phyloP scores from a whole-genome alignment of 2,329 filamentous ascomycete genomes.

The Phyllosticta citriasiana region DNA sequence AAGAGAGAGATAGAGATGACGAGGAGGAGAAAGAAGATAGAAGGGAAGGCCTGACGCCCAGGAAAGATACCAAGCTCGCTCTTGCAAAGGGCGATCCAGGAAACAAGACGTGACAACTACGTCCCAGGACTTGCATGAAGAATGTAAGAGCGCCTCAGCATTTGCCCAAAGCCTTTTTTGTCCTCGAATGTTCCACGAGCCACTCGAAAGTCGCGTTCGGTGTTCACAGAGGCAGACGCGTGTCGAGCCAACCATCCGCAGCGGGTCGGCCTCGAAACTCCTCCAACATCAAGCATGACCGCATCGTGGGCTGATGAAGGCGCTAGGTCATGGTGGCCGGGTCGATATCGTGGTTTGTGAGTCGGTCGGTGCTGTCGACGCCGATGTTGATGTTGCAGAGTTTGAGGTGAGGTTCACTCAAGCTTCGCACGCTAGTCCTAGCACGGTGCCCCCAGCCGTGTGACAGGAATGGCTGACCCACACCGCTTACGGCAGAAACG shows the following conservation, averaged over 20 bases:
- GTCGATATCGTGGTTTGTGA: too few species aligned
- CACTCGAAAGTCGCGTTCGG: not conserved
- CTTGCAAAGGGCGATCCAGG: not conserved
- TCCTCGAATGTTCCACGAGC: not conserved
- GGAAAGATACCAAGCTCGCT: not conserved
- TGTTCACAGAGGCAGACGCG: not conserved
- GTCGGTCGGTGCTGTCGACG: not conserved
- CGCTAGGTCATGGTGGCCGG: too few species aligned
- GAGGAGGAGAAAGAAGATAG: not conserved
- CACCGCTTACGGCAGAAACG: not conserved
- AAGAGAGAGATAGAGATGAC: not conserved
- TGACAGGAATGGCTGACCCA: not conserved
- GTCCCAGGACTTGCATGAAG: not conserved
- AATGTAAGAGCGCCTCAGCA: not conserved
- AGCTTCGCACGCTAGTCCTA: not conserved
- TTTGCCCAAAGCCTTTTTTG: not conserved
- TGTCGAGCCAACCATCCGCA: not conserved
- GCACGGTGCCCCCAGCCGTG: not conserved
- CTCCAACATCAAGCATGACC: not conserved
- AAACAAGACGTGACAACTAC: not conserved
- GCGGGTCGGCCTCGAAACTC: not conserved
- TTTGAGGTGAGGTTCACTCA: not conserved
- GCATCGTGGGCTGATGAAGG: too few species aligned
- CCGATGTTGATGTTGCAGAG: not conserved
- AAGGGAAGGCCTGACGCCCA: not conserved